A percentile compares a stretch with the other conserved stretches of the same genome.
These are phyloP conservation scores for Boletus patriciae DNA, from an alignment of 768 basidiomycete species.

Conservation along the genomic window DNA sequence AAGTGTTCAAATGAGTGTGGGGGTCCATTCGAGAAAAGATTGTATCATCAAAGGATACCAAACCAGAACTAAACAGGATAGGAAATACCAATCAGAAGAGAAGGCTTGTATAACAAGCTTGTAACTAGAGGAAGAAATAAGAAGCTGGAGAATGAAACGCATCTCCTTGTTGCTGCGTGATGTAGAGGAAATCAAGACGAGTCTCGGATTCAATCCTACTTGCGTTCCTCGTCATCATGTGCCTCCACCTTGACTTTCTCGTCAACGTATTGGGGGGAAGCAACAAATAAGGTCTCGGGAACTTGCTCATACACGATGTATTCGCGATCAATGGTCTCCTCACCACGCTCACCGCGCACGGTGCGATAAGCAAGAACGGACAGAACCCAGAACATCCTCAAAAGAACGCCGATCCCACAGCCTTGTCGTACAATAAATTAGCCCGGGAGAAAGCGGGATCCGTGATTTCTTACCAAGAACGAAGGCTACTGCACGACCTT, in stretches of 20 bases:
- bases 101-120: constrained; percentile 1
- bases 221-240: constrained; percentile 13
- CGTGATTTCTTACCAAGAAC: constrained; percentile 60
- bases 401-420: constrained; percentile 80
- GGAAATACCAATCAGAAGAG: constrained; percentile 5
- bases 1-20: constrained; percentile 21
- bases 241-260: constrained; percentile 45
- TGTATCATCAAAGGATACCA: background rate
- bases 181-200: background rate
- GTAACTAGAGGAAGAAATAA: constrained; percentile 8
- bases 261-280: constrained; percentile 61
- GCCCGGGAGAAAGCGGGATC: background rate
- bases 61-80: constrained; percentile 2
- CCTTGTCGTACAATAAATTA: constrained; percentile 40
- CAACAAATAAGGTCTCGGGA: constrained; percentile 46
- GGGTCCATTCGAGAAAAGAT: constrained; percentile 11
- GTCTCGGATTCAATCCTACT: constrained; percentile 10
- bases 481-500: constrained; percentile 79
- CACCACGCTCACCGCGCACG: constrained; percentile 45
- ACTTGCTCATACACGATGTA: constrained; percentile 46
- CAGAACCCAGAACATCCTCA: constrained; percentile 80
- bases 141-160: background rate
- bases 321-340: constrained; percentile 42
- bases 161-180: background rate
- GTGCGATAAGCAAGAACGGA: constrained; percentile 60